phyloP scores from a whole-genome alignment of 2,329 filamentous ascomycete genomes.

The Nectriaceae sp. region DNA sequence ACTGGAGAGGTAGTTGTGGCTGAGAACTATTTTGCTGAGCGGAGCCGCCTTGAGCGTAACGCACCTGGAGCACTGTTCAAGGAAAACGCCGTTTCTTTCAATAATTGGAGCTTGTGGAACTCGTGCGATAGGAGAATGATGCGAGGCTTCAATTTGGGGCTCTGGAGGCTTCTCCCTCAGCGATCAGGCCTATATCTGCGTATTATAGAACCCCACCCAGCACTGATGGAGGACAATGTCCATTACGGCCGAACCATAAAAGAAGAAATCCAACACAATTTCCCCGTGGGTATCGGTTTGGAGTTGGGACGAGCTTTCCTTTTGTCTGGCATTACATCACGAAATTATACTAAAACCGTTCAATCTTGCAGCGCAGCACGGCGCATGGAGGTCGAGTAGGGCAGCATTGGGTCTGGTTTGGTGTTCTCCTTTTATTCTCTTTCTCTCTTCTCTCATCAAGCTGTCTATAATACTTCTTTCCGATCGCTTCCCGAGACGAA shows the following conservation, averaged over 20 bases:
- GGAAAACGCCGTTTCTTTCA: no score
- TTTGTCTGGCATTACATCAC: constrained; percentile 38
- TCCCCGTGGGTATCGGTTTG: constrained; percentile 21
- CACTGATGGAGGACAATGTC: constrained; percentile 20
- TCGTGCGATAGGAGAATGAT: no score
- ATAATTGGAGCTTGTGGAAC: no score
- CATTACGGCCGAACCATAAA: constrained; percentile 19
- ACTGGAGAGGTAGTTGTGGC: no score
- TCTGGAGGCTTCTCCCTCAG: no score
- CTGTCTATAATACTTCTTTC: constrained; percentile 31
- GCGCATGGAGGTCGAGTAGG: constrained; percentile 40
- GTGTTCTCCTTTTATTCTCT: constrained; percentile 27
- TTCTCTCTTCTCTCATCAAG: constrained; percentile 31
- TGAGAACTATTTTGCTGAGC: no score
- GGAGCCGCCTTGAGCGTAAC: no score
- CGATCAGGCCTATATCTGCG: no score
- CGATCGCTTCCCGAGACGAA: constrained; percentile 23
- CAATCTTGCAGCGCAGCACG: constrained; percentile 41
- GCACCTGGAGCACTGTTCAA: no score
- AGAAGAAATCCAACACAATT: constrained; percentile 15
- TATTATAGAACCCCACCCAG: constrained; percentile 25
- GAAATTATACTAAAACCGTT: constrained; percentile 36
- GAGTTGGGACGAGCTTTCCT: constrained; percentile 23
- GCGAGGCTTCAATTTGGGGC: no score
- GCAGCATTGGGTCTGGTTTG: constrained; percentile 41